Evolutionary conservation across 306 rosid species (phyloP).

Genomic region (Fragaria ananassa): DNA sequence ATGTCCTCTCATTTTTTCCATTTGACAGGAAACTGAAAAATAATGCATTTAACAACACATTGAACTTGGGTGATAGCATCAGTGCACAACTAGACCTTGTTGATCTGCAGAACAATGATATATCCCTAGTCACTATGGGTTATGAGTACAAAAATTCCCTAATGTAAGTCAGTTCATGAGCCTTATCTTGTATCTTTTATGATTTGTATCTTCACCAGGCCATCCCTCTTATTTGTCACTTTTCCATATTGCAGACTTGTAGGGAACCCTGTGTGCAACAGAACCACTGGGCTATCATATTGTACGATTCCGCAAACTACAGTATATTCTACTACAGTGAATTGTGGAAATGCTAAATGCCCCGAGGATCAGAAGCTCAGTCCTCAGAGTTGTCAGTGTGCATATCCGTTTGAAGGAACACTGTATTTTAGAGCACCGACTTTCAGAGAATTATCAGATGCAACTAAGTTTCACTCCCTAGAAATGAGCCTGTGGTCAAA

Average conservation of each 20-base stretch:
- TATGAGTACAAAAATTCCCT: conserved; percentile 51
- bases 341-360: conserved; percentile 57
- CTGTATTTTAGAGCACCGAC: conserved; percentile 74
- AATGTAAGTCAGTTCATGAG: conserved; percentile 46
- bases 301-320: conserved; percentile 54
- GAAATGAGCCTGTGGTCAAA: conserved; percentile 69
- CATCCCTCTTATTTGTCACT: conserved; percentile 18
- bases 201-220: conserved; percentile 1
- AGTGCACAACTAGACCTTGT: conserved; percentile 64
- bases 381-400: conserved; percentile 92
- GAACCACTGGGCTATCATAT: conserved; percentile 32
- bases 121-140: conserved; percentile 46
- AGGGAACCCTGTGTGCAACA: conserved; percentile 78
- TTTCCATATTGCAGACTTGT: conserved; percentile 52
- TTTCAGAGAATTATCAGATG: conserved; percentile 65
- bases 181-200: conserved; percentile 12
- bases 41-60: conserved; percentile 58
- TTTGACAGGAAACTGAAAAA: conserved; percentile 62
- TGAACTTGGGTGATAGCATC: conserved; percentile 64
- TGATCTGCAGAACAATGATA: conserved; percentile 74
- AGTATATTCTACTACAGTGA: conserved; percentile 69
- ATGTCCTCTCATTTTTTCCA: conserved; percentile 8
- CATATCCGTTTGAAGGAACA: conserved; percentile 74
- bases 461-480: conserved; percentile 50
- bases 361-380: conserved; percentile 55